Evolutionary conservation across 371 early-diverging fungal genomes (phyloP), one percentile per base, ranked within the genome.

Genomic region (Syncephalastrum racemosum): DNA sequence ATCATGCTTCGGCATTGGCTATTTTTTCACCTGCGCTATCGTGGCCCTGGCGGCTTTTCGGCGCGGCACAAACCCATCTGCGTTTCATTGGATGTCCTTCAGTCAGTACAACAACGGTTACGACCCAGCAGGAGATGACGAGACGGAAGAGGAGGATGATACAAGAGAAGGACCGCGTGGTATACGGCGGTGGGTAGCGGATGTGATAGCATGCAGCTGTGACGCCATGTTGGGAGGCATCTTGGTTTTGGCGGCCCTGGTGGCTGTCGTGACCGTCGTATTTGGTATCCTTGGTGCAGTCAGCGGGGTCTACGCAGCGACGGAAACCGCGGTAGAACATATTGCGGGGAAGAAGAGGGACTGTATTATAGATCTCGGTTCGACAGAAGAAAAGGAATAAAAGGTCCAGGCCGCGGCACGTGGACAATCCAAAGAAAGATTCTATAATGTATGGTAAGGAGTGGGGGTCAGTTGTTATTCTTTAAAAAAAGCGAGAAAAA

Each of bases 211-310:
- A 20, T 62, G 59, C 20, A 67, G 62, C 43, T 64, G 67, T 19
- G 70, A 63, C 48, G 67, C 59, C 8, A 65, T 58, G 1, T 42
- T 57, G 22, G 73, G 60, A 12, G 72, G 67, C 6, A 22, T 63
- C 8, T 15, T 71, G 18, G 58, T 60, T n/a, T 56, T 66, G 50
- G 46, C 58, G 15, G 59, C 57, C 13, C 46, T 61, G 4, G 41
- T 63, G 23, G 39, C 46, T 2, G n/a, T 66, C 2, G 42, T 56
- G 7, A 58, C 59, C 15, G 49, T 66, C 25, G 31, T 61, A 6
- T 66, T 70, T 64, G 70, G 66, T 12, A 53, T 70, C 13, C 14
- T 66, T n/a, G 64, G 63, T 14, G 64, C 57, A 25, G 46, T 66
- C 36, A 58, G 59, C 40, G 66, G 64, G 3, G 61, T 70, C 16